A percentile compares a stretch with the other conserved stretches of the same genome.
Evolutionary conservation across 352 stramenopile species (phyloP).

Genomic region (Globisporangium carolinianum): DNA sequence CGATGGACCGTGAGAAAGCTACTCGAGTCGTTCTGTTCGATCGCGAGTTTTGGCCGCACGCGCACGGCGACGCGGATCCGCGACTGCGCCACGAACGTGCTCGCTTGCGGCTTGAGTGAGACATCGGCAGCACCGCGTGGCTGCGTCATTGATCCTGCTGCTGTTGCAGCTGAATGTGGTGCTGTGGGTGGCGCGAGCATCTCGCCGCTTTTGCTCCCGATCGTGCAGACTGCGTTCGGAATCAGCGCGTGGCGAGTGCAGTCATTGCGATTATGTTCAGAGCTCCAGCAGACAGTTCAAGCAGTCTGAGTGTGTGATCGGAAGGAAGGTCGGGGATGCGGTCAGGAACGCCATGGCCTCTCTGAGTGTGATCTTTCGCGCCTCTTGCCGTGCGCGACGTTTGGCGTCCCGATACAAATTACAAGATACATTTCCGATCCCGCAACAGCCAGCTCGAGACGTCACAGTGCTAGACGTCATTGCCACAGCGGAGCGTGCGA

Average conservation of each 20-base stretch:
- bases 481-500: background rate
- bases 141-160: background rate
- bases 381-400: slow-evolving; percentile 31
- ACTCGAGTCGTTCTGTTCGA: slow-evolving; percentile 27
- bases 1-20: slow-evolving; percentile 26
- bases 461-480: no score
- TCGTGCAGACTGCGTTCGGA: no score
- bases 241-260: no score
- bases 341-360: no score
- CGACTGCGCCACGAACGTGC: slow-evolving; percentile 8
- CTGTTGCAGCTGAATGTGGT: background rate
- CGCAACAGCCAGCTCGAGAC: background rate
- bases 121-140: background rate
- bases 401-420: slow-evolving; percentile 23
- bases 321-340: no score
- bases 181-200: no score
- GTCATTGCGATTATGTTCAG: no score
- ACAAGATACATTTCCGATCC: background rate
- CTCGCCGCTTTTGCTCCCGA: no score
- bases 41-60: slow-evolving; percentile 30
- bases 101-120: background rate
- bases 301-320: no score
- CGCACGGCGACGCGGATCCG: slow-evolving; percentile 49
- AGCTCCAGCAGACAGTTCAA: no score
- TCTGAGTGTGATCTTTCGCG: slow-evolving; percentile 12